A percentile compares a stretch with the other conserved stretches of the same genome.
These are phyloP conservation scores for Xylaria sp. DNA, from an alignment of 2,329 filamentous ascomycete genomes.

Conservation along the genomic window DNA sequence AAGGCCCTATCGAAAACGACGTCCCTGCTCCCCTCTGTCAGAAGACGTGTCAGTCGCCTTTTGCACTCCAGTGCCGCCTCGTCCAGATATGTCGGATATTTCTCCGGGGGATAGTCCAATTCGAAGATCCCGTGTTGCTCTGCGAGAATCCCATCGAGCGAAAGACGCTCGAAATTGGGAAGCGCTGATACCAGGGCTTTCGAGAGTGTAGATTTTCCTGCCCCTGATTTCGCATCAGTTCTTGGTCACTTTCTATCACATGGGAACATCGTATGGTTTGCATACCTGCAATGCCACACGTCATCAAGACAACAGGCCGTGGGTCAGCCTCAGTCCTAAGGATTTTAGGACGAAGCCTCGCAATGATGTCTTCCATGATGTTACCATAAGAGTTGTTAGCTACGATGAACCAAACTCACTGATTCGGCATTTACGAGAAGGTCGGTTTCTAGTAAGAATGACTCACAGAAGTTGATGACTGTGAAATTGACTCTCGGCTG, in stretches of 20 bases:
- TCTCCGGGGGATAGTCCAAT: constrained; percentile 44
- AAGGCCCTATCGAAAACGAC: constrained; percentile 50
- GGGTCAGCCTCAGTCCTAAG: constrained; percentile 33
- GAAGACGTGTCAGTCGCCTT: constrained; percentile 18
- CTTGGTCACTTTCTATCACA: neutral
- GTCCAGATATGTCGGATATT: constrained; percentile 37
- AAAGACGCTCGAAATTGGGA: constrained; percentile 44
- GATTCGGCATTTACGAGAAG: neutral
- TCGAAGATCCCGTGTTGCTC: constrained; percentile 45
- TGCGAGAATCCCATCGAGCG: constrained; percentile 43
- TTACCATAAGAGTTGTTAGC: neutral
- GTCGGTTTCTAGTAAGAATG: neutral
- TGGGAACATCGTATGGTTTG: neutral
- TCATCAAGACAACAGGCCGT: constrained; percentile 47
- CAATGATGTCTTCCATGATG: constrained; percentile 51
- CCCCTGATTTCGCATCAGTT: constrained; percentile 35
- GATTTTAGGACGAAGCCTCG: constrained; percentile 30
- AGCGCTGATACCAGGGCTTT: constrained; percentile 42
- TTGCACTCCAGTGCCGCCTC: constrained; percentile 40
- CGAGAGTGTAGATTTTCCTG: constrained; percentile 48
- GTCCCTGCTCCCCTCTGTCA: constrained; percentile 38
- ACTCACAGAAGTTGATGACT: constrained; percentile 5
- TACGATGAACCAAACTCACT: neutral
- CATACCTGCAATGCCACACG: constrained; percentile 47
- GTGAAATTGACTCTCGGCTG: neutral